Conservation (phyloP, 2,329 filamentous ascomycete species). For the Pyrenophora graminea region DNA sequence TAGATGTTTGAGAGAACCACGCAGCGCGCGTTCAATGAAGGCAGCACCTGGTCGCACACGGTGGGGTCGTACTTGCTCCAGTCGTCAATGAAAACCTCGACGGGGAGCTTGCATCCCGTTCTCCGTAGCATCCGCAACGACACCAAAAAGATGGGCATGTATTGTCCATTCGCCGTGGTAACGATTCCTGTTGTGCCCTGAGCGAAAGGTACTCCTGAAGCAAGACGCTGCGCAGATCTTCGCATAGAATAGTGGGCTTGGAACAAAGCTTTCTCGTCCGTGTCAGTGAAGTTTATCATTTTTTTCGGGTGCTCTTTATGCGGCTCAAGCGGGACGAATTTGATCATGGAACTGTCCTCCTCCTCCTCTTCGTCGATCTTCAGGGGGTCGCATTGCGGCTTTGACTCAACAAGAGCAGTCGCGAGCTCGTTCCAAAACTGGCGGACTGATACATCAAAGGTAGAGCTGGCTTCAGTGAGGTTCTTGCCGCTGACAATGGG, state of each 20-base stretch:
- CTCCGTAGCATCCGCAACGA: conserved; percentile 59
- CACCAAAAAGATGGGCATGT: conserved; percentile 56
- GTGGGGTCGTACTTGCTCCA: conserved; percentile 44
- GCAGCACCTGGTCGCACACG: conserved; percentile 47
- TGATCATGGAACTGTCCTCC: conserved; percentile 1
- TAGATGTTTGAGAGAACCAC: conserved; percentile 39
- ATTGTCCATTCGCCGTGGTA: conserved; percentile 54
- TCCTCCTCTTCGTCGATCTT: conserved; percentile 14
- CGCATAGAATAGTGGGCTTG: conserved; percentile 30
- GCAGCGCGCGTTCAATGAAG: conserved; percentile 47
- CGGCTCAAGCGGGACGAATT: conserved; percentile 18
- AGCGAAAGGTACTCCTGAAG: conserved; percentile 44
- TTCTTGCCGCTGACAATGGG: conserved; percentile 8
- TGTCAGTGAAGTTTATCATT: conserved; percentile 22
- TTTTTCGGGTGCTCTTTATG: conserved; percentile 13
- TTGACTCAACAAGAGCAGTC: conserved; percentile 15
- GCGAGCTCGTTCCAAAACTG: conserved; percentile 24
- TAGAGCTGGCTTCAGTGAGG: conserved; percentile 19
- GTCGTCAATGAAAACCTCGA: conserved; percentile 50
- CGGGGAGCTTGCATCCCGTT: conserved; percentile 55
- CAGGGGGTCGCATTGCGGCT: conserved; percentile 21
- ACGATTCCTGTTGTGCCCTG: conserved; percentile 55
- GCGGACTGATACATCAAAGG: conserved; percentile 15
- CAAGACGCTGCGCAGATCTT: conserved; percentile 19
- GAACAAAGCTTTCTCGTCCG: conserved; percentile 25